Conservation (phyloP, 768 basidiomycete genomes). For the Dioszegia crocea region DNA sequence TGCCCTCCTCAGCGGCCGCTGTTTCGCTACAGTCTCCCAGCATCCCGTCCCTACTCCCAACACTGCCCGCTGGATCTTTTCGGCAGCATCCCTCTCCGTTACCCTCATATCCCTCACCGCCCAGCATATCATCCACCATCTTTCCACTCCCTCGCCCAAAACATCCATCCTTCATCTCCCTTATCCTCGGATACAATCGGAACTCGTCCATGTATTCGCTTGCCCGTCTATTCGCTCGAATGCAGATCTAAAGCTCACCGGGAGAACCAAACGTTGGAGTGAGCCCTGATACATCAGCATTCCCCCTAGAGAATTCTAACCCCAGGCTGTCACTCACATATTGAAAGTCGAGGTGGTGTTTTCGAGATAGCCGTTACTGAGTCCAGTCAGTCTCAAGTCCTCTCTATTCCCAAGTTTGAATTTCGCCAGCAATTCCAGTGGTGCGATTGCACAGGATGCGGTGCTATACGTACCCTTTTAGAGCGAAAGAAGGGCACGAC, state of each 20-base stretch:
- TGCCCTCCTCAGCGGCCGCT: too few relatives aligned
- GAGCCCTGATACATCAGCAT: slow-evolving; percentile 64
- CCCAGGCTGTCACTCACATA: neutral
- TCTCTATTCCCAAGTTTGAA: neutral
- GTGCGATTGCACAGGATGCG: neutral
- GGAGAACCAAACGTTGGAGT: slow-evolving; percentile 85
- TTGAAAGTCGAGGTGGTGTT: neutral
- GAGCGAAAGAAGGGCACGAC: neutral
- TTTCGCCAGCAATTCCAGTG: neutral
- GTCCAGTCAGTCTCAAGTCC: neutral
- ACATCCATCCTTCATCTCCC: too few relatives aligned
- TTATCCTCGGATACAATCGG: too few relatives aligned
- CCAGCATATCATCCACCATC: neutral
- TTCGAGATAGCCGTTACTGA: neutral
- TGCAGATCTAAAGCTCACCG: slow-evolving; percentile 28
- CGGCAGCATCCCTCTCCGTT: neutral
- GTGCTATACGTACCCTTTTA: neutral
- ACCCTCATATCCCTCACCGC: neutral
- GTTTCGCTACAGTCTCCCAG: too few relatives aligned
- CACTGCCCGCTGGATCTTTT: neutral
- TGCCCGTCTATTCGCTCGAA: neutral
- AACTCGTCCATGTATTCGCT: neutral
- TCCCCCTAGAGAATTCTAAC: neutral
- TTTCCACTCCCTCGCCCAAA: too few relatives aligned
- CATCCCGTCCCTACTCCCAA: too few relatives aligned